phyloP scores from a whole-genome alignment of 148 eudicot genomes.

The Fagopyrum tataricum region DNA sequence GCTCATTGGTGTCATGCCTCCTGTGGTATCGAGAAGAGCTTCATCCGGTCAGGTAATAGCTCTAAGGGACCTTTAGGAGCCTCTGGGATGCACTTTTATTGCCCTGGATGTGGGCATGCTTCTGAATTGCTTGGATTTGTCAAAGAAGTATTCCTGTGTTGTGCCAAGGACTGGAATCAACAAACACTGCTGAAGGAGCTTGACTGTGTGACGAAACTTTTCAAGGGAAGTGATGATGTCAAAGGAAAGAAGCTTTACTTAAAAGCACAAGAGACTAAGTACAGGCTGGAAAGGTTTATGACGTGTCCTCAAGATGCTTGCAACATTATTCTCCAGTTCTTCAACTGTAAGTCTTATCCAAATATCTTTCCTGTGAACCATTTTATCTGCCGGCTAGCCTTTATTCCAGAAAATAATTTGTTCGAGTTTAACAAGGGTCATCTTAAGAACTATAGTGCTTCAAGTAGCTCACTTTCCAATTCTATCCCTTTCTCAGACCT shows the following conservation, averaged over 20 bases:
- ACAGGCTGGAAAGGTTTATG: slow-evolving; percentile 44
- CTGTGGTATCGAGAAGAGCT: slow-evolving; percentile 56
- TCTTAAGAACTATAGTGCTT: background rate
- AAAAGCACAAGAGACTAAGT: slow-evolving; percentile 54
- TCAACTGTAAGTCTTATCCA: slow-evolving; percentile 42
- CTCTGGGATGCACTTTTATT: slow-evolving; percentile 73
- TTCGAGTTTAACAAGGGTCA: background rate
- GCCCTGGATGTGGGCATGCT: slow-evolving; percentile 78
- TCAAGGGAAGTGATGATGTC: slow-evolving; percentile 60
- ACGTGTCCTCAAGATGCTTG: slow-evolving; percentile 65
- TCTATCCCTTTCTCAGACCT: background rate
- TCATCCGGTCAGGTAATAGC: slow-evolving; percentile 59
- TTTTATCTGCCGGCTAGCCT: background rate
- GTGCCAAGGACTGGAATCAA: slow-evolving; percentile 59
- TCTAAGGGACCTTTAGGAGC: slow-evolving; percentile 49
- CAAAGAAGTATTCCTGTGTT: slow-evolving; percentile 60
- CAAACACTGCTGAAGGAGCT: slow-evolving; percentile 72
- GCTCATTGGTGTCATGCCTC: slow-evolving; percentile 86
- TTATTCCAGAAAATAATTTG: background rate
- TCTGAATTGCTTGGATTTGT: slow-evolving; percentile 87
- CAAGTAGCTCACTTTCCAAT: background rate
- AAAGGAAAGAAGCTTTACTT: slow-evolving; percentile 56
- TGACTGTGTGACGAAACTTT: slow-evolving; percentile 63
- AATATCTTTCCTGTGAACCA: background rate
- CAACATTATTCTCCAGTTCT: slow-evolving; percentile 52